Evolutionary conservation across 768 basidiomycete genomes (phyloP).

Genomic region (Daedaleopsis nitida): DNA sequence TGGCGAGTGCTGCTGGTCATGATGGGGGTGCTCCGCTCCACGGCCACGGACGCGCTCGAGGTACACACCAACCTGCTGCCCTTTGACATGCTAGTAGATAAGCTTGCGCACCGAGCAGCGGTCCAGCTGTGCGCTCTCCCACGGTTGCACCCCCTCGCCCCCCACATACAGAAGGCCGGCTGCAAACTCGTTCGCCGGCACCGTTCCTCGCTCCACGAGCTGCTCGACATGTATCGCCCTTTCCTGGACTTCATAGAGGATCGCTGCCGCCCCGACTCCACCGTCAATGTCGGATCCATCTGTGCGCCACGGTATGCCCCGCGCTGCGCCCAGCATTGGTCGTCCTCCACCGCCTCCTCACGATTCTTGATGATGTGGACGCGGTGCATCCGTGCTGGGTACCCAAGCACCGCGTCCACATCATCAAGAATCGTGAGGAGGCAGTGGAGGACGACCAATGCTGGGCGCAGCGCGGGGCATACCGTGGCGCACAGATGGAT

Average conservation of each 20-base stretch:
- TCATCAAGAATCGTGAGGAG: constrained; percentile 1
- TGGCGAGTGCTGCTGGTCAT: constrained; percentile 22
- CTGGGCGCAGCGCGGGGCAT: background rate
- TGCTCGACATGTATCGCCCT: constrained; percentile 17
- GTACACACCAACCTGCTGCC: constrained; percentile 24
- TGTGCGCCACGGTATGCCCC: constrained; percentile 26
- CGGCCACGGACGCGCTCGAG: constrained; percentile 25
- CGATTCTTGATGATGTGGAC: no score
- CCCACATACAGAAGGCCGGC: constrained; percentile 6
- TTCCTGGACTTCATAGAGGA: constrained; percentile 3
- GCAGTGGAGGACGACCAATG: constrained; percentile 6
- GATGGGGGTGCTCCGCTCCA: constrained; percentile 27
- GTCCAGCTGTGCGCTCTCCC: constrained; percentile 23
- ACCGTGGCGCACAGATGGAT: constrained; percentile 31
- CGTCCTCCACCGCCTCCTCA: background rate
- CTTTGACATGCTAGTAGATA: constrained; percentile 18
- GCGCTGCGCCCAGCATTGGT: constrained; percentile 5
- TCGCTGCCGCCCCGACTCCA: no score
- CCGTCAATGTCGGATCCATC: no score
- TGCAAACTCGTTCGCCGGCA: constrained; percentile 14
- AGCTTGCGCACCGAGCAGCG: constrained; percentile 11
- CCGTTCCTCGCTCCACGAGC: constrained; percentile 23
- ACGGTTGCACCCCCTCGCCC: constrained; percentile 20
- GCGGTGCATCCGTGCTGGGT: no score
- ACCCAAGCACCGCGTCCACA: no score